phyloP scores from a whole-genome alignment of 1,139 yeast genomes.

The Fermentozyma sake region DNA sequence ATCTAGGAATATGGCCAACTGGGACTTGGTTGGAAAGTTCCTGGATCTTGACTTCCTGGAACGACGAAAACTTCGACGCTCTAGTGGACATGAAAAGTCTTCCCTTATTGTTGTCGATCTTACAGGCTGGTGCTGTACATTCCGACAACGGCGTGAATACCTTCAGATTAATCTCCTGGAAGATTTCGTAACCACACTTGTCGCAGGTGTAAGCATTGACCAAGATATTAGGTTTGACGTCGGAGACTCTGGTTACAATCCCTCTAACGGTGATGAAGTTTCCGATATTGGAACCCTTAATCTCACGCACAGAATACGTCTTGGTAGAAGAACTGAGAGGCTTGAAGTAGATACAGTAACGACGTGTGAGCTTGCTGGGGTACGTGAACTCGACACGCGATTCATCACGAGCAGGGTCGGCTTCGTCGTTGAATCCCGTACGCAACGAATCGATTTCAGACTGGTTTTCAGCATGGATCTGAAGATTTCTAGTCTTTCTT shows the following conservation, averaged over 20 bases:
- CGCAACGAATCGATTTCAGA: slow-evolving; percentile 45
- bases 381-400: slow-evolving; percentile 45
- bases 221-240: slow-evolving; percentile 87
- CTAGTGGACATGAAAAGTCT: slow-evolving; percentile 90
- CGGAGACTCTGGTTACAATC: slow-evolving; percentile 91
- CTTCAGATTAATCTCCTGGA: slow-evolving; percentile 86
- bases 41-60: slow-evolving; percentile 93
- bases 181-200: slow-evolving; percentile 93
- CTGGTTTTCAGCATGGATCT: slow-evolving; percentile 63
- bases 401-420: slow-evolving; percentile 2
- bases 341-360: slow-evolving; percentile 82
- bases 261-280: slow-evolving; percentile 88
- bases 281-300: slow-evolving; percentile 81
- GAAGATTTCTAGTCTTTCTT: slow-evolving; percentile 75
- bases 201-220: slow-evolving; percentile 98
- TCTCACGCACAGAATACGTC: slow-evolving; percentile 83
- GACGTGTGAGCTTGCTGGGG: slow-evolving; percentile 81
- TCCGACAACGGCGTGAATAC: slow-evolving; percentile 82
- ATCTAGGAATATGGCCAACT: slow-evolving; percentile 93
- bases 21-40: slow-evolving; percentile 97
- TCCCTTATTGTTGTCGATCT: slow-evolving; percentile 76
- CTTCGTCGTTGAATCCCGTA: slow-evolving; percentile 23
- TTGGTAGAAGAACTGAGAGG: slow-evolving; percentile 58
- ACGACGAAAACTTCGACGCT: slow-evolving; percentile 91
- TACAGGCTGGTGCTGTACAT: slow-evolving; percentile 81